Evolutionary conservation across 352 stramenopile genomes (phyloP), one percentile per base, ranked within the genome.

Genomic region (Phytophthora parvispora): DNA sequence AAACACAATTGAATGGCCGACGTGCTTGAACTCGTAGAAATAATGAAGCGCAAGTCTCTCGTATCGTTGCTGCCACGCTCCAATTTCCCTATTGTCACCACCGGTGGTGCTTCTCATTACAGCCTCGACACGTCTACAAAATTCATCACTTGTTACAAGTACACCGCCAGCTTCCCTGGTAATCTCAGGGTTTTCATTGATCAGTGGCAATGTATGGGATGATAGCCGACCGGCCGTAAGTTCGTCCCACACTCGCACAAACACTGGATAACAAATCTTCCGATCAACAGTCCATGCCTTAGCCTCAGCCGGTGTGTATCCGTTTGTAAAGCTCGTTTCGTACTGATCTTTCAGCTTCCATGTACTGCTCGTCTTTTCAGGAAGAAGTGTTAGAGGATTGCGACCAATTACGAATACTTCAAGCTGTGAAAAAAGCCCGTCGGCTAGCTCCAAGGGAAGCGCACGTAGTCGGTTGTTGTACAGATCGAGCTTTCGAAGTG

Each of bases 21-120:
- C 4, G 67, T 89, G 67, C 64, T 87, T 89, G 54, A 92, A 93
- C 58, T 94, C 86, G 60, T 90, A 94, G 48, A 83, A 93, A 52
- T 87, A 91, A 29, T 89, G 67, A 1, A 77, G 79, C 43, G 88
- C 81, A 24, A 90, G 64, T 2, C 83, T 79, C 28, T 84, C 64
- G 52, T 87, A 90, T 6, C 81, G 80, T 40, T 60, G 38, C 48
- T 92, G 77, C 84, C 86, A 94, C 18, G 25, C 13, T 57, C 28
- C 56, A 18, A 9, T 38, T 18, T 6, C 18, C 20, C 59, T 25
- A 16, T 27, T 48, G 6, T 49, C 38, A 3, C 68, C 40, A n/a
- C 65, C 50, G 20, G 6, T 6, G 12, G n/a, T 49, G 4, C 15
- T 50, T 31, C 61, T 67, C 50, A 92, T 77, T 6, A 29, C 60